Conservation (phyloP, 306 rosid genomes). For the Trichosanthes cucumerina region DNA sequence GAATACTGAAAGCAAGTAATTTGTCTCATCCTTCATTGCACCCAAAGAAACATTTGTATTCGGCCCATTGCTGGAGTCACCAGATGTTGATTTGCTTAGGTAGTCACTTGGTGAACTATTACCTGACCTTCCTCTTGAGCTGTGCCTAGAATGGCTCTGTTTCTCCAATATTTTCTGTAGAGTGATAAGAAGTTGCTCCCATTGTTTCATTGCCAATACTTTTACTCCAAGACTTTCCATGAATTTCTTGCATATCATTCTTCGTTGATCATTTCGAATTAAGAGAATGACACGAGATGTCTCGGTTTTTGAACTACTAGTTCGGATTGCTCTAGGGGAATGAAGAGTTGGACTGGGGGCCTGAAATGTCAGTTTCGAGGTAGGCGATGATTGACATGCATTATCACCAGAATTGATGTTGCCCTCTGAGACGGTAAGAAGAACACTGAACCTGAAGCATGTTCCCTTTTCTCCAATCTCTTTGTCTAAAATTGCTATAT, state of each 20-base stretch:
- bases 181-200: slow-evolving; percentile 20
- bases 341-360: slow-evolving; percentile 20
- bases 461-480: slow-evolving; percentile 52
- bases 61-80: background rate
- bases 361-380: background rate
- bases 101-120: slow-evolving; percentile 6
- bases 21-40: slow-evolving; percentile 10
- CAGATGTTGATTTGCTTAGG: slow-evolving; percentile 14
- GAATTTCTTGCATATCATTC: slow-evolving; percentile 16
- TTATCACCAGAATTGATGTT: slow-evolving; percentile 12
- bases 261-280: slow-evolving; percentile 18
- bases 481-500: slow-evolving; percentile 58
- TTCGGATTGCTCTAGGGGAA: slow-evolving; percentile 19
- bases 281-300: slow-evolving; percentile 32
- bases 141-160: slow-evolving; percentile 11
- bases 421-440: slow-evolving; percentile 28
- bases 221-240: slow-evolving; percentile 28
- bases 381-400: slow-evolving; percentile 10
- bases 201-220: slow-evolving; percentile 15
- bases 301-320: slow-evolving; percentile 30
- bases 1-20: slow-evolving; percentile 17
- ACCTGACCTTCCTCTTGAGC: slow-evolving; percentile 15
- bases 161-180: slow-evolving; percentile 15
- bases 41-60: slow-evolving; percentile 8
- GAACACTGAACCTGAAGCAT: slow-evolving; percentile 61